Percentiles rank a stretch among this genome's conserved stretches.
Conservation (phyloP, 208 protist species). For the Angomonas ambiguus region DNA sequence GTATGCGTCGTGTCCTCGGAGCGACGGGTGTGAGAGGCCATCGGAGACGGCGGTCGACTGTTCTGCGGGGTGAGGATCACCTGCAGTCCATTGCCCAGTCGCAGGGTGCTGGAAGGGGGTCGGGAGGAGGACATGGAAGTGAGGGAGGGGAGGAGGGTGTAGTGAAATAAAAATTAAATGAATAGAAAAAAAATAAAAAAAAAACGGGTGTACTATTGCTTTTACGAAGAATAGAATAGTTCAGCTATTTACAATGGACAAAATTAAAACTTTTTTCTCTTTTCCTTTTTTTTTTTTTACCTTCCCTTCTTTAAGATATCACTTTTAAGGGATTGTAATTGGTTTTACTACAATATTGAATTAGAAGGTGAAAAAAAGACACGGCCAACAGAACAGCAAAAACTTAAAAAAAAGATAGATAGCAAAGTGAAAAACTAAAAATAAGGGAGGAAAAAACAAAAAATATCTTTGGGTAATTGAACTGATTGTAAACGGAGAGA, state of each 20-base stretch:
- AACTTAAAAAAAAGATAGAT: too few species aligned
- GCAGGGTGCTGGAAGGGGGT: not conserved
- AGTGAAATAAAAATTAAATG: slow-evolving; percentile 1
- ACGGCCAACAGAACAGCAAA: too few species aligned
- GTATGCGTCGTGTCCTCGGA: too few species aligned
- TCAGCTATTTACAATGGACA: too few species aligned
- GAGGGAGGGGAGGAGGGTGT: not conserved
- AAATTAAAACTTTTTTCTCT: not conserved
- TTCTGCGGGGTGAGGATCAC: not conserved
- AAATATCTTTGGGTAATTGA: not conserved
- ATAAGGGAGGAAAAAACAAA: not conserved
- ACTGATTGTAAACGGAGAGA: not conserved
- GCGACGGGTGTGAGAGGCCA: not conserved
- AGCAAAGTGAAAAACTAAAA: too few species aligned
- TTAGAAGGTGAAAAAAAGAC: too few species aligned
- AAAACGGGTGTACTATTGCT: not conserved
- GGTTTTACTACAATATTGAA: too few species aligned
- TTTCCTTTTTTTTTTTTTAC: not conserved
- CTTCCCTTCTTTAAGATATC: not conserved
- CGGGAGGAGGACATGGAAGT: not conserved
- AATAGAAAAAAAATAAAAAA: slow-evolving; percentile 5
- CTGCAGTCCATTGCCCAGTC: not conserved
- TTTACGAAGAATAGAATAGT: not conserved
- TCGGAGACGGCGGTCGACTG: not conserved
- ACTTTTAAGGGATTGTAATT: too few species aligned